Conservation (phyloP, 2,329 filamentous ascomycete genomes). For the Whalleya microplaca region DNA sequence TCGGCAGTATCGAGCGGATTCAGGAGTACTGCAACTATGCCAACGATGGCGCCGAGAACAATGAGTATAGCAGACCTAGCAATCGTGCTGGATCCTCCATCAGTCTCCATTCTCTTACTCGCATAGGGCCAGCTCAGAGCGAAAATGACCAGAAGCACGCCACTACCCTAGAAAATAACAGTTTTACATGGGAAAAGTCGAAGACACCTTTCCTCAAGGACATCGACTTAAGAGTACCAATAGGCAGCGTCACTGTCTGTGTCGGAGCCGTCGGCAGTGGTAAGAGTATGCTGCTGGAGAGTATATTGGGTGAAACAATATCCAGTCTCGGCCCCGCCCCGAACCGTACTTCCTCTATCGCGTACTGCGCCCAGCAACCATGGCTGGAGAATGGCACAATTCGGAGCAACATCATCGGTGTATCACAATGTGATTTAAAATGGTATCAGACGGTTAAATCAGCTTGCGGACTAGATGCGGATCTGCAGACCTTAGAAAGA, state of each 20-base stretch:
- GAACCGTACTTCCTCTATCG: conserved; percentile 14
- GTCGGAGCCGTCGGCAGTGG: too few species aligned
- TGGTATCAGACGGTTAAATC: conserved; percentile 35
- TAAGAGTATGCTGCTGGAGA: too few species aligned
- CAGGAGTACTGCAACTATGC: conserved; percentile 14
- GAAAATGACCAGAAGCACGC: too few species aligned
- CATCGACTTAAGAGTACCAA: conserved; percentile 28
- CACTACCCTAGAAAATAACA: too few species aligned
- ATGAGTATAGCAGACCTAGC: too few species aligned
- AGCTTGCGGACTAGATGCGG: conserved; percentile 34
- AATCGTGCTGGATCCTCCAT: too few species aligned
- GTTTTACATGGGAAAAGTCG: neutral
- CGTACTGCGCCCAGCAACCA: conserved; percentile 48
- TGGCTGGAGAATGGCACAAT: conserved; percentile 49
- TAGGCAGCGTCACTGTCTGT: conserved; percentile 35
- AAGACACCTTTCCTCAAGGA: conserved; percentile 33
- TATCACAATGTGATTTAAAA: conserved; percentile 27
- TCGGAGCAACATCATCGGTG: conserved; percentile 44
- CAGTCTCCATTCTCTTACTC: too few species aligned
- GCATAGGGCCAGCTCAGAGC: too few species aligned
- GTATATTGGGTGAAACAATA: too few species aligned
- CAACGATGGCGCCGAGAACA: too few species aligned
- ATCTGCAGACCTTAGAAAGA: conserved; percentile 31
- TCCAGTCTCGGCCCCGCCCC: too few species aligned
- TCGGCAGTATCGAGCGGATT: conserved; percentile 15